These are phyloP conservation scores for Fusarium fujikuroi DNA, from an alignment of 2,329 filamentous ascomycete species.

Conservation along the genomic window DNA sequence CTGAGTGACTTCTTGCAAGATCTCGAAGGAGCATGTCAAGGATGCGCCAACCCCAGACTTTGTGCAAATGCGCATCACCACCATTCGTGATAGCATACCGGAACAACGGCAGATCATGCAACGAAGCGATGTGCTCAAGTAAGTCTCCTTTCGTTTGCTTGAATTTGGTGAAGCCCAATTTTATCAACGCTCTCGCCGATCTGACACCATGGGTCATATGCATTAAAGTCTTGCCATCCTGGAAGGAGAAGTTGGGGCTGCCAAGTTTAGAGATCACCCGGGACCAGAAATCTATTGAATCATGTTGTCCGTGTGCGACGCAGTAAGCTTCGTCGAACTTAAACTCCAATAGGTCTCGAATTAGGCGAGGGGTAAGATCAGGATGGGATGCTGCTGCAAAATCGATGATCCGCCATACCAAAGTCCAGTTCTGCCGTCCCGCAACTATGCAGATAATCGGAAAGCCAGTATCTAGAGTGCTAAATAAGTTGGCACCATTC, in stretches of 20 bases:
- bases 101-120: neutral
- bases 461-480: fast-evolving
- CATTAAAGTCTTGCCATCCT: neutral
- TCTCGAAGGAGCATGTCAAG: too few species aligned
- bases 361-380: too few species aligned
- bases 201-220: fast-evolving
- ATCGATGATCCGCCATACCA: neutral
- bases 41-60: too few species aligned
- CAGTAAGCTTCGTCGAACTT: fast-evolving
- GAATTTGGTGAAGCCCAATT: neutral
- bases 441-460: too few species aligned
- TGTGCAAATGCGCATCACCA: too few species aligned
- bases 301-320: too few species aligned
- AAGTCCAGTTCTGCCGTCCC: too few species aligned
- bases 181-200: neutral
- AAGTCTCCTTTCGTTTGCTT: neutral
- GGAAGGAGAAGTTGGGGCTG: neutral
- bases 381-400: neutral
- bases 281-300: neutral
- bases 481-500: neutral
- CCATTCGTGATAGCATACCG: too few species aligned
- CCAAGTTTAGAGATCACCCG: neutral
- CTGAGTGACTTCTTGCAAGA: too few species aligned
- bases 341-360: too few species aligned
- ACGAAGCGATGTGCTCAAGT: neutral